A percentile compares a stretch with the other conserved stretches of the same genome.
Conservation (phyloP, 305 asterid species). For the Solanum chacoense region DNA sequence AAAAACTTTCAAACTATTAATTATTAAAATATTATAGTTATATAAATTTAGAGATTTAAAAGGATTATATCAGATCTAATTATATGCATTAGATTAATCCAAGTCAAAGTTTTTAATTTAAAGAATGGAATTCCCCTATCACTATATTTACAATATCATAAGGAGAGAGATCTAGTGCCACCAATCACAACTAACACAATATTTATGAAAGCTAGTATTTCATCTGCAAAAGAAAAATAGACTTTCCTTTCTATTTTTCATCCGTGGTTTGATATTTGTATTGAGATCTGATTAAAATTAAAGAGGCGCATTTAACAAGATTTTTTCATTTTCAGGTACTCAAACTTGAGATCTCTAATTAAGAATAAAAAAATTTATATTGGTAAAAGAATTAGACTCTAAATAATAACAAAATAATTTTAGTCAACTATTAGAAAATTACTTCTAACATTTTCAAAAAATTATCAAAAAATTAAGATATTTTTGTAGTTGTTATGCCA, state of each 20-base stretch:
- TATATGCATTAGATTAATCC: not conserved
- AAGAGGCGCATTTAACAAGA: not conserved
- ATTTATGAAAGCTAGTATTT: not conserved
- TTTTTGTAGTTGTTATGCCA: not conserved
- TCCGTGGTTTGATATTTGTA: too few relatives aligned
- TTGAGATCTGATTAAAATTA: not conserved
- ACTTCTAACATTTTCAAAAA: too few relatives aligned
- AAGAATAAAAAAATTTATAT: too few relatives aligned
- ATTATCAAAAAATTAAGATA: not conserved
- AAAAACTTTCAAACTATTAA: not conserved
- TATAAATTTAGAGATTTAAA: not conserved
- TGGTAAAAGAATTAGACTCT: not conserved
- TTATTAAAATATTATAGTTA: not conserved
- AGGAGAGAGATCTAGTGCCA: not conserved
- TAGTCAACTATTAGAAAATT: not conserved
- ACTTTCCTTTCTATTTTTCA: not conserved
- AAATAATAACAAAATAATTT: not conserved
- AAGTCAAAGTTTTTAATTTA: not conserved
- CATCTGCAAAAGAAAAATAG: not conserved
- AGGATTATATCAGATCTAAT: not conserved
- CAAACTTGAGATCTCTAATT: too few relatives aligned
- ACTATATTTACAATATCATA: not conserved
- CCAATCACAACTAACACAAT: not conserved
- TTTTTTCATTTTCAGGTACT: too few relatives aligned
- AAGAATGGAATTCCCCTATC: not conserved